Conservation (phyloP, 2,329 filamentous ascomycete genomes). For the Alternaria tenuissima region DNA sequence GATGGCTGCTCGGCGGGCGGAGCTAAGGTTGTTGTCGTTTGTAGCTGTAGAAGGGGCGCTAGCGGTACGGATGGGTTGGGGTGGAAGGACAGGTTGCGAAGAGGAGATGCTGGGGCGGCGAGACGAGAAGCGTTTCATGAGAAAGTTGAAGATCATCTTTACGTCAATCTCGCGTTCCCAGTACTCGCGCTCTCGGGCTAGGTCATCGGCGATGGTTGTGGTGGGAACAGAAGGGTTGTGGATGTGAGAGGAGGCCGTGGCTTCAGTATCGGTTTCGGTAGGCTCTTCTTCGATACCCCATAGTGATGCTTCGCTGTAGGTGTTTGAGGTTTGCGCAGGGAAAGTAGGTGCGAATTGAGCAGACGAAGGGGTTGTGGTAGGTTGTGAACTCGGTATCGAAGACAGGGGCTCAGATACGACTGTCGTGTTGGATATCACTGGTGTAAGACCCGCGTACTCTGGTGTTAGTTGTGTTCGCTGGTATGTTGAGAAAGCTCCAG, state of each 20-base stretch:
- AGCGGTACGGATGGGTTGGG: conserved; percentile 1
- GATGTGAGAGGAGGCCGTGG: conserved; percentile 57
- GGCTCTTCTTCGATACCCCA: conserved; percentile 72
- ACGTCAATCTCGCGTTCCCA: conserved; percentile 95
- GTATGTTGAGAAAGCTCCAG: conserved; percentile 88
- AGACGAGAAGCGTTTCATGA: conserved; percentile 50
- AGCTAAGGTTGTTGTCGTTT: conserved; percentile 36
- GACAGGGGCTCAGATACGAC: conserved; percentile 32
- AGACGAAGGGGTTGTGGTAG: conserved; percentile 39
- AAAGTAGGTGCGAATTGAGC: conserved; percentile 62
- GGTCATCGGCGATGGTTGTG: conserved; percentile 39
- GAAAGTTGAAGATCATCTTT: conserved; percentile 84
- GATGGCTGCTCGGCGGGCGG: conserved; percentile 76
- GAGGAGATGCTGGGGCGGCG: conserved; percentile 41
- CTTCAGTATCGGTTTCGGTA: conserved; percentile 53
- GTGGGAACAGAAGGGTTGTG: conserved; percentile 15
- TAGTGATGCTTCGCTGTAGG: conserved; percentile 62
- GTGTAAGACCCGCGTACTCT: conserved; percentile 80
- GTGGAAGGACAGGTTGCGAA: conserved; percentile 8
- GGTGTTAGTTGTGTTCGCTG: conserved; percentile 65
- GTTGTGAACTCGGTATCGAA: conserved; percentile 41
- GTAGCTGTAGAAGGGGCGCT: neutral
- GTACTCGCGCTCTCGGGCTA: conserved; percentile 70
- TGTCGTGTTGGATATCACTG: conserved; percentile 52
- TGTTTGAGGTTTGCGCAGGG: conserved; percentile 42